A percentile compares a stretch with the other conserved stretches of the same genome.
Evolutionary conservation across 805 yeast species (phyloP).

Genomic region (Blastobotrys parvus): DNA sequence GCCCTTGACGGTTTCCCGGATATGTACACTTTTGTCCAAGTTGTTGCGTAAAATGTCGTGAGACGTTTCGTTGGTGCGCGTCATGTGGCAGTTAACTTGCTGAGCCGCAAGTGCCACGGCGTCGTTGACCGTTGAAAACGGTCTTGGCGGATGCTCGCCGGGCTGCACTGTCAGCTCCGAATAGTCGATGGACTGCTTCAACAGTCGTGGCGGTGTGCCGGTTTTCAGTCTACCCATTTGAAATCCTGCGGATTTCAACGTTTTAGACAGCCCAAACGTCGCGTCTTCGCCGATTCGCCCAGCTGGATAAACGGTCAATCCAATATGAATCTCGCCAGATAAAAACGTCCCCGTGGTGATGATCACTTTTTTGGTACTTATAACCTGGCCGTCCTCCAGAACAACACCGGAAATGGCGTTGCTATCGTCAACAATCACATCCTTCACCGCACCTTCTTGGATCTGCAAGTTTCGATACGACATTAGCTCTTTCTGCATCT

Average conservation of each 20-base stretch:
- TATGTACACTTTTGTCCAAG: slow-evolving; percentile 78
- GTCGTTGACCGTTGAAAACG: slow-evolving; percentile 82
- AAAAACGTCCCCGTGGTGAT: slow-evolving; percentile 94
- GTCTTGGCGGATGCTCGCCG: slow-evolving; percentile 79
- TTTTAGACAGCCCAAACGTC: slow-evolving; percentile 78
- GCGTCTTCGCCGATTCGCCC: slow-evolving; percentile 93
- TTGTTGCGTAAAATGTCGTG: slow-evolving; percentile 64
- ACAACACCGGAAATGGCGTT: slow-evolving; percentile 63
- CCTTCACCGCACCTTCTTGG: slow-evolving; percentile 73
- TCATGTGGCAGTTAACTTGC: slow-evolving; percentile 66
- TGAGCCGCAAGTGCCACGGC: slow-evolving; percentile 46
- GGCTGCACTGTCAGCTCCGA: slow-evolving; percentile 53
- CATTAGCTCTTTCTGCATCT: slow-evolving; percentile 65
- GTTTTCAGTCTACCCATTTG: slow-evolving; percentile 84
- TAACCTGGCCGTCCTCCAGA: slow-evolving; percentile 53
- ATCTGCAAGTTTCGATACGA: slow-evolving; percentile 47
- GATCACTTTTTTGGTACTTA: slow-evolving; percentile 61
- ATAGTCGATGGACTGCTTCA: slow-evolving; percentile 63
- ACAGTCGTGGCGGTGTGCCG: slow-evolving; percentile 92
- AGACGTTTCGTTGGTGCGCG: slow-evolving; percentile 66
- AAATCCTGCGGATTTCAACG: slow-evolving; percentile 66
- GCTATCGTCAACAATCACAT: slow-evolving; percentile 52
- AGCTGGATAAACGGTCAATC: slow-evolving; percentile 69
- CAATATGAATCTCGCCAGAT: slow-evolving; percentile 92
- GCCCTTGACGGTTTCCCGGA: slow-evolving; percentile 87